Evolutionary conservation across 441 rosid genomes (phyloP), one percentile per base, ranked within the genome.

Genomic region (Jatropha podagrica): DNA sequence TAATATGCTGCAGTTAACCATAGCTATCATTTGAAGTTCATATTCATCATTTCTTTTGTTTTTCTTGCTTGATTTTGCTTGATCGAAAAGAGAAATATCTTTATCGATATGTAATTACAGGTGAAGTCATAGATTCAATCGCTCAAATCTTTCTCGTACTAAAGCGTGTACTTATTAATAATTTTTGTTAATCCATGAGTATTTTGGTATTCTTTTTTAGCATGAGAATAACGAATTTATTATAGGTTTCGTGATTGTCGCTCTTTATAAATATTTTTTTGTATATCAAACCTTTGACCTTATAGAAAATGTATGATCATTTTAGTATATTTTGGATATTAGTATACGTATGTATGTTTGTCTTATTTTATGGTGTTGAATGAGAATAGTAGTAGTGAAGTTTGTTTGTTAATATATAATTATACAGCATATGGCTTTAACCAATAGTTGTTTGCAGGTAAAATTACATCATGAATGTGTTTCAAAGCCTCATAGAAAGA

Each of bases 401-500:
- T 26, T 0, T 23, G 23, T 7, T 20, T 11, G 18, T 15, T 15
- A 52, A 52, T 52, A 2, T 32, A 23, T 23, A 23, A 23, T 23
- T 23, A 23, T 23, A 23, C 15, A 51, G 12, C 23, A 27, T 51
- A 49, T 27, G 58, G 26, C 42, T 75, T 51, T 20, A 20, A 41
- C 64, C 26, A 10, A 32, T 20, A 59, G 68, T 44, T 59, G 76
- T 49, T 42, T 42, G 32, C 32, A 77, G 77, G 73, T n/a, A 69
- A 5, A 71, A 20, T 72, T 59, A 65, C 71, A 87, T 82, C 66
- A 87, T 85, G 89, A 83, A 79, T 69, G 80, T 80, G 69, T 78
- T 86, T 68, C 87, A 83, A 38, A 81, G 81, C 70, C 81, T 87
- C 69, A 83, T 80, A 90, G 96, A 89, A 73, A 89, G 87, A 81